Conservation (phyloP, 345 rosid genomes). For the Camelina hispida region DNA sequence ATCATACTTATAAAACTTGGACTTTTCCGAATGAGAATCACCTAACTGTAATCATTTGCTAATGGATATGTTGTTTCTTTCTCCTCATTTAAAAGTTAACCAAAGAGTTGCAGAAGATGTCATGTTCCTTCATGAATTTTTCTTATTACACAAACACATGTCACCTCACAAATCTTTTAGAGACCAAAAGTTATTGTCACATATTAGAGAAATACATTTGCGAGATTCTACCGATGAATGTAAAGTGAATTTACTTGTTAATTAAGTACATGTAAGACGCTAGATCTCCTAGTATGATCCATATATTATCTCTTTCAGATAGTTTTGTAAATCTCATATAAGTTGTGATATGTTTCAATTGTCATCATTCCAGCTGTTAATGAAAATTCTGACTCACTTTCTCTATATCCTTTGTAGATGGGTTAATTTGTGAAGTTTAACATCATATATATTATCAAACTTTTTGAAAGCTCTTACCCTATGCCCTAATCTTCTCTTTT, state of each 20-base stretch:
- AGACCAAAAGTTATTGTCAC: not conserved
- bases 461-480: not conserved
- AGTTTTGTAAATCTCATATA: not conserved
- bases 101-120: slow-evolving; percentile 2
- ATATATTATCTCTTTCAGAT: not conserved
- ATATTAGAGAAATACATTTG: not conserved
- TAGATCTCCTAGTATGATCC: not conserved
- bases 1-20: not conserved
- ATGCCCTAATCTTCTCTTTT: not conserved
- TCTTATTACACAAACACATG: no score
- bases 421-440: not conserved
- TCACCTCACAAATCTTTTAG: no score
- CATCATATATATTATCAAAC: not conserved
- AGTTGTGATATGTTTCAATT: not conserved
- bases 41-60: not conserved
- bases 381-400: not conserved
- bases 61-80: not conserved
- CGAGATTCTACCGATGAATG: no score
- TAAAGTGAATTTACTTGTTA: no score
- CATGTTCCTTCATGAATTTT: not conserved
- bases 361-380: not conserved
- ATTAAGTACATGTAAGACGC: not conserved
- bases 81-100: not conserved
- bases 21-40: not conserved
- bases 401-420: not conserved